These are phyloP conservation scores for Ruellia speciosa DNA, from an alignment of 305 asterid species.

Conservation along the genomic window DNA sequence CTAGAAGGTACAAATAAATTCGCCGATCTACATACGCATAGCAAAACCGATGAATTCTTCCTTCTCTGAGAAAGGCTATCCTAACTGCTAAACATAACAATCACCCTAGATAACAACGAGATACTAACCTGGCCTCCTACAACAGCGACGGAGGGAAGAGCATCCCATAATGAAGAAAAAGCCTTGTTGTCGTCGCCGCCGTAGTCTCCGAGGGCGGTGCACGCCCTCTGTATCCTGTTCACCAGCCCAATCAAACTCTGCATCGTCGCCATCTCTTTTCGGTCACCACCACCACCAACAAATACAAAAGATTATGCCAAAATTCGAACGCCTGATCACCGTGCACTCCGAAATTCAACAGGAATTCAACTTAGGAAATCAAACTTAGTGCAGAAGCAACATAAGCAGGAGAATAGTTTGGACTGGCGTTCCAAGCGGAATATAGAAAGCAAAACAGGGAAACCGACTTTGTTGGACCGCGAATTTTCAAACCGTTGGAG, in stretches of 20 bases:
- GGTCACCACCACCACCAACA: conserved; percentile 16
- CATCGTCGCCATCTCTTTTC: conserved; percentile 59
- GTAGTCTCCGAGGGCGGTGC: conserved; percentile 85
- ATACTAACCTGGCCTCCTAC: conserved; percentile 85
- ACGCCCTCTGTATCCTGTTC: conserved; percentile 83
- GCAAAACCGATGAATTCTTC: background rate
- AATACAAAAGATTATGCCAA: background rate
- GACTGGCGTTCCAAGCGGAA: background rate
- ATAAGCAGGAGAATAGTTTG: background rate
- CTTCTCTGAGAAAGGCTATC: background rate
- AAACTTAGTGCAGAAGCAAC: background rate
- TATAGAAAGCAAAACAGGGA: background rate
- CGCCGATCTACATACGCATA: background rate
- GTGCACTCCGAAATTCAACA: background rate
- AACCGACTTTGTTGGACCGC: background rate
- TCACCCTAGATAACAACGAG: conserved; percentile 1
- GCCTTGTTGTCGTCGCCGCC: conserved; percentile 67
- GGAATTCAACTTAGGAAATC: background rate
- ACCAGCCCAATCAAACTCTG: conserved; percentile 89
- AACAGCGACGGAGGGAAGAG: conserved; percentile 91
- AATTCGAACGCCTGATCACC: background rate
- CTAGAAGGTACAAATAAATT: background rate
- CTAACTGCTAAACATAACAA: background rate
- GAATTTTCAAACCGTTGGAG: background rate
- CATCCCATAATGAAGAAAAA: conserved; percentile 90